A percentile compares a stretch with the other conserved stretches of the same genome.
These are phyloP conservation scores for Pseudogymnoascus sp. DNA, from an alignment of 2,329 filamentous ascomycete genomes.

Conservation along the genomic window DNA sequence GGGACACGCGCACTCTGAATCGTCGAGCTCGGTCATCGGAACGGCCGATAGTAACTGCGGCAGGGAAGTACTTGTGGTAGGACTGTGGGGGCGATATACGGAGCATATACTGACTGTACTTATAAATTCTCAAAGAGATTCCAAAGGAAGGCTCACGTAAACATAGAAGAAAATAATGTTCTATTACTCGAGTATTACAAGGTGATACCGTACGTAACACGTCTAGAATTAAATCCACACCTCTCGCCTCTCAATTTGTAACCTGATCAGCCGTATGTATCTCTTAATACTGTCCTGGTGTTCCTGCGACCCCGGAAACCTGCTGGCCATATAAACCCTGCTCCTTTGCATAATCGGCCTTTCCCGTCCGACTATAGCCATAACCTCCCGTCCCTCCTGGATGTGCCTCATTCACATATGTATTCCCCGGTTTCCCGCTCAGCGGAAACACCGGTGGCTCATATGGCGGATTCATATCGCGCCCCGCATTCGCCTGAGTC, in stretches of 20 bases:
- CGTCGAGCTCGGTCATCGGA: background rate
- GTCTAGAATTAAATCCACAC: background rate
- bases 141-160: background rate
- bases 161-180: background rate
- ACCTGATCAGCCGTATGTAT: background rate
- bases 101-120: background rate
- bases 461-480: background rate
- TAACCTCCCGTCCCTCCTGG: background rate
- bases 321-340: conserved; percentile 4
- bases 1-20: background rate
- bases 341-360: conserved; percentile 3
- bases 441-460: background rate
- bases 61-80: background rate
- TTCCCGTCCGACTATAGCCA: conserved; percentile 1
- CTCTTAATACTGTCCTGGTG: background rate
- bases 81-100: background rate
- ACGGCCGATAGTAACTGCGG: background rate
- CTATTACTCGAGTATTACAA: conserved; percentile 5
- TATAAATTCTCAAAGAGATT: background rate
- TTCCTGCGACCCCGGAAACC: background rate
- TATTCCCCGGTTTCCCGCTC: background rate
- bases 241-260: background rate
- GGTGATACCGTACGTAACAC: background rate
- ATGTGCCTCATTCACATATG: background rate
- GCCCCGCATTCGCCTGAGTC: background rate